These are phyloP conservation scores for Pseudocercospora macadamiae DNA, from an alignment of 2,329 filamentous ascomycete genomes.

Conservation along the genomic window DNA sequence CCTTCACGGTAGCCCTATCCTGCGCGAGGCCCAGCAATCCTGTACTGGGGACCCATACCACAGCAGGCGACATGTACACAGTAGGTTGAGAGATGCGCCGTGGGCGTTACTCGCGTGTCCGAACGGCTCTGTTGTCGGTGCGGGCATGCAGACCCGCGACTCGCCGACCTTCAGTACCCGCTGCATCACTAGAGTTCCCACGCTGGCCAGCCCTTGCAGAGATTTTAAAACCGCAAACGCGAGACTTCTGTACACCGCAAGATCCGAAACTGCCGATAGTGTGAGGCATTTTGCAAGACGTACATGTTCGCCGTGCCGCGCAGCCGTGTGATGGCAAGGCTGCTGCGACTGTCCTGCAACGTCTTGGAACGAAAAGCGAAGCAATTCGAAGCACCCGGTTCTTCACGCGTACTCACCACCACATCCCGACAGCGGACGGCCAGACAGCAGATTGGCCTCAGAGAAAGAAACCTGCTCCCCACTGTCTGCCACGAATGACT, in stretches of 20 bases:
- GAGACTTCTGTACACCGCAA: slow-evolving; percentile 11
- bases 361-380: slow-evolving; percentile 5
- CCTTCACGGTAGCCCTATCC: neutral
- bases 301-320: slow-evolving; percentile 21
- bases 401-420: neutral
- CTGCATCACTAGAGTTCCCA: slow-evolving; percentile 8
- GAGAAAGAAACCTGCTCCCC: slow-evolving; percentile 13
- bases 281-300: slow-evolving; percentile 25
- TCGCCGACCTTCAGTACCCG: slow-evolving; percentile 10
- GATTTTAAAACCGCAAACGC: slow-evolving; percentile 18
- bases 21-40: neutral
- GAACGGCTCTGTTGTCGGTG: slow-evolving; percentile 3
- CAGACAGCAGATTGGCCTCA: neutral
- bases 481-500: slow-evolving; percentile 13
- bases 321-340: slow-evolving; percentile 17
- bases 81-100: slow-evolving; percentile 12
- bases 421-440: slow-evolving; percentile 11
- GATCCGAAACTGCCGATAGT: slow-evolving; percentile 17
- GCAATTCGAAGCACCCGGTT: neutral
- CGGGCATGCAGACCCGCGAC: too few relatives aligned
- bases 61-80: neutral
- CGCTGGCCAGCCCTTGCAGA: slow-evolving; percentile 18
- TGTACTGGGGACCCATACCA: neutral
- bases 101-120: slow-evolving; percentile 20
- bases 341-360: slow-evolving; percentile 8